Evolutionary conservation across 2,329 filamentous ascomycete species (phyloP), one percentile per base, ranked within the genome.

Genomic region (Xylaria sp.): DNA sequence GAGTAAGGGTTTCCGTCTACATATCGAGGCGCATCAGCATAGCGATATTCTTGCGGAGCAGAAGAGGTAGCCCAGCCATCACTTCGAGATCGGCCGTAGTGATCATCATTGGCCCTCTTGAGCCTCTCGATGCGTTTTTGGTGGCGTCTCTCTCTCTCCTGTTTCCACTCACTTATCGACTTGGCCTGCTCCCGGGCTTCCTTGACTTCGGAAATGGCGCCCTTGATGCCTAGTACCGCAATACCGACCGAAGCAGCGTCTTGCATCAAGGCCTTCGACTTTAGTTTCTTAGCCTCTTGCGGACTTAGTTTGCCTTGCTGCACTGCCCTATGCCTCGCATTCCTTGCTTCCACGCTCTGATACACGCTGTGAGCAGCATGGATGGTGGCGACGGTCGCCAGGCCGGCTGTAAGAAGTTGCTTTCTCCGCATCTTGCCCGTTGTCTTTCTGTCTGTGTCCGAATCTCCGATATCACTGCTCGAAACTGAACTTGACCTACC

Each of bases 361-460:
- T 87, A 88, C 73, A 88, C 84, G 70, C 80, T 85, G 74, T 88
- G 83, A 71, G 84, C 85, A 71, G 86, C 86, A 76, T 88, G 86
- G 72, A 89, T 87, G 71, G 85, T 88, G 74, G 86, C 86, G 69
- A 87, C 84, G 59, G 84, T 81, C 61, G 86, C 86, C 63, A 88
- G 78, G 53, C 85, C 86, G 7, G 85, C 84, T 61, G 84, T 87
- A 64, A 89, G 70, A 67, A 87, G 72, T 81, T 87, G 86, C 83
- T 88, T 88, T 86, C 86, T 85, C 86, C 81, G 85, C 81, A 88
- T 86, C 76, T 86, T 87, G 76, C 81, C 84, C 42, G 81, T 81
- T 68, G 79, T 80, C 76, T 82, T 86, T 75, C 83, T 81, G 70
- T 89, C 86, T 25, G 86, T 84, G 20, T 85, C 83, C 68, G 86